Evolutionary conservation across 768 basidiomycete species (phyloP), one percentile per base, ranked within the genome.

Genomic region (Tylopilus sp.): DNA sequence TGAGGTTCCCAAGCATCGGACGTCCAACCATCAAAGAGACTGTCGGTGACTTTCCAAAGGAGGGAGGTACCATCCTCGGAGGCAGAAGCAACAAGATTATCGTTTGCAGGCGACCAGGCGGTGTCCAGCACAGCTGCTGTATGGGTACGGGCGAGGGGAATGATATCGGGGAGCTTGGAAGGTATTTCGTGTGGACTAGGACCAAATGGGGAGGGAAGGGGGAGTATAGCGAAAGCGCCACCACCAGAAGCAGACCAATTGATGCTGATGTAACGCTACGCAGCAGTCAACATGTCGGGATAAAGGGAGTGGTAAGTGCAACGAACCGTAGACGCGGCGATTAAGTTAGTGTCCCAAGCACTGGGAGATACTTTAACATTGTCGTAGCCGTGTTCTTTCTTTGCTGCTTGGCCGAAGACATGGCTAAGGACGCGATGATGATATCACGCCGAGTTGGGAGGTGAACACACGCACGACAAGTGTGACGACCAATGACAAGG

Each of bases 171-270:
- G 18, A 98, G 78, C 70, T 91, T 95, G 66, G 79, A 75, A 7
- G 85, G 82, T 61, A 95, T 72, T 41, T 59, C 71, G 59, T 72
- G 71, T 3, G 75, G 73, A 44, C 76, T 73, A 0, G 75, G 68
- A 40, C 71, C 71, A 73, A 81, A 90, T 8, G 83, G 87, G 9
- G 83, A 86, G 6, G 89, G 88, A 18, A 93, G 75, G 0, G 95
- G 97, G 5, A 97, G 75, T 64, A 99, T 85, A n/a, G 86, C 88
- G 64, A 98, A 98, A 4, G 97, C 95, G 48, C 92, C 92, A 20
- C 92, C 92, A 18, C 92, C 91, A 0, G 89, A 91, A 13, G 88
- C 79, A 67, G 91, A 91, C 91, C 93, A 98, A 79, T 98, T 98
- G 46, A 98, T 73, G 51, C 89, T 88, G 64, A 98, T 74, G 71